Conservation (phyloP, 2,329 filamentous ascomycete species). For the Aureobasidium sp. region DNA sequence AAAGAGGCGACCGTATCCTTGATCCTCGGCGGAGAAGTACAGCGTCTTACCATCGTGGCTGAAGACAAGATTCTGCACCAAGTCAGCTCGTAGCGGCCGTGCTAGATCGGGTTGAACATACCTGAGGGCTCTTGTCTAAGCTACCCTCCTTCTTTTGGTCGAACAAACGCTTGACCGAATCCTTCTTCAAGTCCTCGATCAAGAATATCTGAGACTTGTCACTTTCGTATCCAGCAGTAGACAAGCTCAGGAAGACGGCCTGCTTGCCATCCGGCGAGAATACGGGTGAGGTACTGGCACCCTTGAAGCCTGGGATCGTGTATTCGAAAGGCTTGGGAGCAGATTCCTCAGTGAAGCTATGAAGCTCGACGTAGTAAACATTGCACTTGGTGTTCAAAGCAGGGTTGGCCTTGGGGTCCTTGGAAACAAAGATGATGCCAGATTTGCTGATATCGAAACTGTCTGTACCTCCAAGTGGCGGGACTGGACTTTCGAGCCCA, state of each 20-base stretch:
- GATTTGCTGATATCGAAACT: constrained; percentile 65
- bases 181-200: constrained; percentile 50
- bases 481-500: constrained; percentile 57
- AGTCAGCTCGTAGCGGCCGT: not conserved
- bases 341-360: constrained; percentile 48
- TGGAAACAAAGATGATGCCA: constrained; percentile 65
- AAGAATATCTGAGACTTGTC: constrained; percentile 65
- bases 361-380: constrained; percentile 62
- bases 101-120: constrained; percentile 19
- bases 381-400: constrained; percentile 74
- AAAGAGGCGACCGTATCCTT: constrained; percentile 55
- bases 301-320: constrained; percentile 50
- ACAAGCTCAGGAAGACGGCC: constrained; percentile 73
- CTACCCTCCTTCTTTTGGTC: constrained; percentile 49
- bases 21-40: constrained; percentile 65
- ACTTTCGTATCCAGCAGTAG: constrained; percentile 65
- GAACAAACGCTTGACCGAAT: constrained; percentile 50
- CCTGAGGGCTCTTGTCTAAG: constrained; percentile 52
- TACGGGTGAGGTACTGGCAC: constrained; percentile 56
- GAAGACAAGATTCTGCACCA: constrained; percentile 35
- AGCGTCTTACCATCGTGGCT: constrained; percentile 49
- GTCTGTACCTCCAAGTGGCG: constrained; percentile 68
- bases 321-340: constrained; percentile 45
- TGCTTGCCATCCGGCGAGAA: constrained; percentile 66
- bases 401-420: constrained; percentile 61